Conservation (phyloP, 2,329 filamentous ascomycete species). For the Emmonsiellopsis sp. region DNA sequence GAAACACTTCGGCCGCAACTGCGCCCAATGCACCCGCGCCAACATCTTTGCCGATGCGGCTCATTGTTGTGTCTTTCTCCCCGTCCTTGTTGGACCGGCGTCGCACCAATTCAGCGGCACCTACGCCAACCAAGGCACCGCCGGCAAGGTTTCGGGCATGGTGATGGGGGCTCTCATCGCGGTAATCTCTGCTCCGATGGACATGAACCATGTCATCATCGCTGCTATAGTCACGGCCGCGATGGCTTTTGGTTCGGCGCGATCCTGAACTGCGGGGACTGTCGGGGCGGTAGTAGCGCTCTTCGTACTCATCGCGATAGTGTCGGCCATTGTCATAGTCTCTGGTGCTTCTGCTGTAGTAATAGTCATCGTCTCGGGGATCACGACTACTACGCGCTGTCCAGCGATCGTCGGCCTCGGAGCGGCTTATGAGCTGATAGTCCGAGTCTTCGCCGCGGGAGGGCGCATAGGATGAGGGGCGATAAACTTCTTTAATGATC, state of each 20-base stretch:
- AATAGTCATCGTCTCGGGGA: slow-evolving; percentile 51
- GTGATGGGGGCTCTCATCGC: slow-evolving; percentile 40
- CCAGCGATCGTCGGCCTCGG: slow-evolving; percentile 44
- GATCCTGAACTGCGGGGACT: slow-evolving; percentile 45
- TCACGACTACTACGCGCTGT: slow-evolving; percentile 34
- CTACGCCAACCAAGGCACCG: slow-evolving; percentile 51
- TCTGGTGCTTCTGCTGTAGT: slow-evolving; percentile 48
- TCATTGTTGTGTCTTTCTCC: slow-evolving; percentile 42
- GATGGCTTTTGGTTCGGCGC: slow-evolving; percentile 33
- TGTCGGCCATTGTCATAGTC: slow-evolving; percentile 42
- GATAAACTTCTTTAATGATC: slow-evolving; percentile 46
- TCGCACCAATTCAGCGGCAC: slow-evolving; percentile 50
- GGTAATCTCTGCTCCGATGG: slow-evolving; percentile 39
- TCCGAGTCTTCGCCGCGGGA: slow-evolving; percentile 43
- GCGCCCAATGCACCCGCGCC: slow-evolving; percentile 54
- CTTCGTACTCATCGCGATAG: slow-evolving; percentile 27
- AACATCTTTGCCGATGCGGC: slow-evolving; percentile 41
- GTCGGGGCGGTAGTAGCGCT: slow-evolving; percentile 37
- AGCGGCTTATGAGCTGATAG: slow-evolving; percentile 51
- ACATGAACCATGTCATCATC: slow-evolving; percentile 55
- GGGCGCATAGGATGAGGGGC: slow-evolving; percentile 39
- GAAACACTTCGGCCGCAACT: slow-evolving; percentile 50
- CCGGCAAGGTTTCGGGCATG: slow-evolving; percentile 51
- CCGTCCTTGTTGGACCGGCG: slow-evolving; percentile 50
- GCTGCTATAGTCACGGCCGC: slow-evolving; percentile 41